A percentile compares a stretch with the other conserved stretches of the same genome.
phyloP scores from a whole-genome alignment of 306 rosid genomes.

The Hippophae tibetana region DNA sequence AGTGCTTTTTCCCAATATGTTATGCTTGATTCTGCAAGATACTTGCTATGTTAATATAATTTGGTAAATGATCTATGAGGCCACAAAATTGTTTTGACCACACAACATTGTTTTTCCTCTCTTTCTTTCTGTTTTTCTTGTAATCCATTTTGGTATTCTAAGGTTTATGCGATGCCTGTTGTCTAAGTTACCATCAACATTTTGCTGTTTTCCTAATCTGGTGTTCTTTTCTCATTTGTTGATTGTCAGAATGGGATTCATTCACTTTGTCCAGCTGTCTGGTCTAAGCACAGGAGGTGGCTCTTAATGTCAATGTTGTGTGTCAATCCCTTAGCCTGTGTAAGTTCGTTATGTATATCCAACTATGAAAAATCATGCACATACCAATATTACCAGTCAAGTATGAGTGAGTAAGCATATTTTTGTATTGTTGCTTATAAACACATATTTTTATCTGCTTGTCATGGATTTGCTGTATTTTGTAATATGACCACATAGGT shows the following conservation, averaged over 20 bases:
- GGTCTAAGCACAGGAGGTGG: slow-evolving; percentile 99
- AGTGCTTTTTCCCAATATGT: too few relatives aligned
- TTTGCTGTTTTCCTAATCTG: background rate
- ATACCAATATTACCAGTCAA: background rate
- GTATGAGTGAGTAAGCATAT: background rate
- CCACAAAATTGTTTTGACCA: too few relatives aligned
- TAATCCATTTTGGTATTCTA: too few relatives aligned
- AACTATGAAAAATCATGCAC: background rate
- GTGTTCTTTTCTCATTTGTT: slow-evolving; percentile 15
- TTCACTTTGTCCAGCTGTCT: slow-evolving; percentile 96
- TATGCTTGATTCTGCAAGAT: too few relatives aligned
- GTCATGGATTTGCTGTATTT: too few relatives aligned
- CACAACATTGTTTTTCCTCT: too few relatives aligned
- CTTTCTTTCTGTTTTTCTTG: too few relatives aligned
- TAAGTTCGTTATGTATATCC: slow-evolving; percentile 40
- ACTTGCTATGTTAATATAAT: too few relatives aligned
- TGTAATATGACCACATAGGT: too few relatives aligned
- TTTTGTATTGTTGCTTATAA: background rate
- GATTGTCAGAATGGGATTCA: slow-evolving; percentile 82
- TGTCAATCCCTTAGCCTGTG: slow-evolving; percentile 87
- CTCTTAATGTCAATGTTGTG: slow-evolving; percentile 93
- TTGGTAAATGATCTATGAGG: too few relatives aligned
- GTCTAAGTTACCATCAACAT: background rate
- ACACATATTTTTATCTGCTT: too few relatives aligned
- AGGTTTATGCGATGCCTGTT: slow-evolving; percentile 2